A percentile compares a stretch with the other conserved stretches of the same genome.
Conservation (phyloP, 345 rosid genomes). For the Trapa bicornis region DNA sequence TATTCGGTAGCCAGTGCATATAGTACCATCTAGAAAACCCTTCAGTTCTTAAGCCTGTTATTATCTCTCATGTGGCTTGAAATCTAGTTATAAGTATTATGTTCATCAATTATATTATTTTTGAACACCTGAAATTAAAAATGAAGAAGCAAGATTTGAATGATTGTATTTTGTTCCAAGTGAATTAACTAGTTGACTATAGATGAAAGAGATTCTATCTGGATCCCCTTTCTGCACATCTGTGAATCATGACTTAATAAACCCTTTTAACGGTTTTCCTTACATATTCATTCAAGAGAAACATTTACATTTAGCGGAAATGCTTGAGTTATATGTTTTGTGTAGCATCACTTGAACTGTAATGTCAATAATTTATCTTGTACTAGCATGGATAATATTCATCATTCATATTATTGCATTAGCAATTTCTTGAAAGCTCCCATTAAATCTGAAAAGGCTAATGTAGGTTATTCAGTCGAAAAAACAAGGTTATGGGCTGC, state of each 20-base stretch:
- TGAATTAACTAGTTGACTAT: too few relatives aligned
- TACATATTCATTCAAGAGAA: neutral
- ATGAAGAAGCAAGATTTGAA: too few relatives aligned
- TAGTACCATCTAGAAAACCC: neutral
- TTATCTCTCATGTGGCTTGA: neutral
- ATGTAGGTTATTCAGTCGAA: conserved; percentile 54
- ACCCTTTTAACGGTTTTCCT: neutral
- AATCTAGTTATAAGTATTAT: neutral
- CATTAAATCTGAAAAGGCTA: neutral
- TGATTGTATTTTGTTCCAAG: too few relatives aligned
- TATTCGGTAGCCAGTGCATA: neutral
- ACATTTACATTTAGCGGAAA: neutral
- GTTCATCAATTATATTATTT: too few relatives aligned
- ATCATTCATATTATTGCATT: neutral
- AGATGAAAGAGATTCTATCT: too few relatives aligned
- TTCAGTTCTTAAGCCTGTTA: too few relatives aligned
- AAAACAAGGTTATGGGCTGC: conserved; percentile 51
- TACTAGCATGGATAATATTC: neutral
- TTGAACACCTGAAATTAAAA: too few relatives aligned
- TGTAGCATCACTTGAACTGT: neutral
- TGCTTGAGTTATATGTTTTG: neutral
- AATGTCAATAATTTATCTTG: neutral
- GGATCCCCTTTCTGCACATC: neutral
- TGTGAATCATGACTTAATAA: neutral
- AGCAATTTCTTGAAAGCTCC: neutral